Evolutionary conservation across 1,284 basidiomycete genomes (phyloP).

Genomic region (Cutaneotrichosporon arboriforme): DNA sequence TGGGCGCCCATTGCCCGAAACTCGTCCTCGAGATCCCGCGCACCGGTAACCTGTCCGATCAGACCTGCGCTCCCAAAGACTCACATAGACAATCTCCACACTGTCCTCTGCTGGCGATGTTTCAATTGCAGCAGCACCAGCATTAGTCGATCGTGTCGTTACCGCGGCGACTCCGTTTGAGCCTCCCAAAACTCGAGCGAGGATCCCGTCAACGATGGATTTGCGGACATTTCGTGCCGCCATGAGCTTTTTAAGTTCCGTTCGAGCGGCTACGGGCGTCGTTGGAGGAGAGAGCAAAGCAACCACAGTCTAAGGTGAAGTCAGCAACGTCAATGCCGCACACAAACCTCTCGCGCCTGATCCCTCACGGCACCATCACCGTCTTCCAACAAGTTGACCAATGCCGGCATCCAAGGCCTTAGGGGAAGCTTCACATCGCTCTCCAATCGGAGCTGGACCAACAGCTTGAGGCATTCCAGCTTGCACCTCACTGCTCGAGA

Average conservation of each 20-base stretch:
- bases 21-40: conserved; percentile 76
- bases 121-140: neutral
- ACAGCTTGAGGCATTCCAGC: conserved; percentile 42
- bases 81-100: conserved; percentile 65
- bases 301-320: conserved; percentile 58
- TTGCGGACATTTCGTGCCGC: conserved; percentile 77
- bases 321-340: neutral
- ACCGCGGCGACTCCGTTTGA: conserved; percentile 6
- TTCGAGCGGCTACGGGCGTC: conserved; percentile 75
- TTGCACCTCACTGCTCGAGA: conserved; percentile 71
- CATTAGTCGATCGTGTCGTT: neutral
- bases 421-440: conserved; percentile 72
- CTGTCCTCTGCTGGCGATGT: conserved; percentile 43
- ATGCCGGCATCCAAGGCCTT: conserved; percentile 68
- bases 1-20: conserved; percentile 69
- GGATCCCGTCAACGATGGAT: conserved; percentile 58
- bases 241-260: conserved; percentile 90
- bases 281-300: conserved; percentile 75
- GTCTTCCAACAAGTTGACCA: conserved; percentile 84
- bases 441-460: conserved; percentile 61
- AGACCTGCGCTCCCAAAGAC: too few species aligned
- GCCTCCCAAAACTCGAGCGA: conserved; percentile 46
- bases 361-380: conserved; percentile 84
- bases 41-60: conserved; percentile 66
- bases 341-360: conserved; percentile 57